Evolutionary conservation across 768 basidiomycete species (phyloP).

Genomic region (Kwoniella europaea): DNA sequence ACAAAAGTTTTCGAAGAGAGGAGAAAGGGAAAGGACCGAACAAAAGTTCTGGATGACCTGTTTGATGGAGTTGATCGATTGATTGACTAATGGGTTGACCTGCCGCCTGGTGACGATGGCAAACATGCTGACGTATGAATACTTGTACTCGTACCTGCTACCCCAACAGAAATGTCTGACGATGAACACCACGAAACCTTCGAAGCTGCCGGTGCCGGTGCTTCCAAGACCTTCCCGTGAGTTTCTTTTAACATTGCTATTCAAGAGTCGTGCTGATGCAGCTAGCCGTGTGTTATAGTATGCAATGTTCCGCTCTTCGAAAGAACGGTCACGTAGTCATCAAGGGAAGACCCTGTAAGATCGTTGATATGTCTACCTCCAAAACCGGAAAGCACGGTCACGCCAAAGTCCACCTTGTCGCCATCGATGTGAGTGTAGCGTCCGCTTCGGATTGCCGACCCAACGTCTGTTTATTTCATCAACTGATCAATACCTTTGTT

Average conservation of each 20-base stretch:
- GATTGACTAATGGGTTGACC: neutral
- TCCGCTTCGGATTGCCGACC: too few species aligned
- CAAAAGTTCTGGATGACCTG: neutral
- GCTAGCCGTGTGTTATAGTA: constrained; percentile 37
- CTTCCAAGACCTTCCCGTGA: constrained; percentile 58
- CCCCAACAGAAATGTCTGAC: constrained; percentile 62
- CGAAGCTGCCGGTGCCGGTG: constrained; percentile 69
- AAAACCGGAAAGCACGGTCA: constrained; percentile 98
- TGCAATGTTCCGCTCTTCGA: constrained; percentile 87
- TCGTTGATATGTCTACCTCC: constrained; percentile 97
- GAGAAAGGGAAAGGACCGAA: neutral
- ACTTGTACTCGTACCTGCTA: too few species aligned
- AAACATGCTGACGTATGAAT: neutral
- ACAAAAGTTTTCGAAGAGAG: too few species aligned
- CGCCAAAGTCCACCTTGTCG: constrained; percentile 98
- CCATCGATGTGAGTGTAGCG: constrained; percentile 78
- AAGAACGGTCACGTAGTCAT: constrained; percentile 79
- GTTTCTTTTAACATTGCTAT: constrained; percentile 10
- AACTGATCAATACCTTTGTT: neutral
- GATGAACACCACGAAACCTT: constrained; percentile 88
- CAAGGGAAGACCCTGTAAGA: constrained; percentile 95
- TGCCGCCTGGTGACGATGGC: neutral
- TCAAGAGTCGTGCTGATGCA: too few species aligned
- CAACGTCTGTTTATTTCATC: too few species aligned
- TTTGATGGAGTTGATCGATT: neutral